These are phyloP conservation scores for Alternaria hordeiaustralica DNA, from an alignment of 2,329 filamentous ascomycete species.

Conservation along the genomic window DNA sequence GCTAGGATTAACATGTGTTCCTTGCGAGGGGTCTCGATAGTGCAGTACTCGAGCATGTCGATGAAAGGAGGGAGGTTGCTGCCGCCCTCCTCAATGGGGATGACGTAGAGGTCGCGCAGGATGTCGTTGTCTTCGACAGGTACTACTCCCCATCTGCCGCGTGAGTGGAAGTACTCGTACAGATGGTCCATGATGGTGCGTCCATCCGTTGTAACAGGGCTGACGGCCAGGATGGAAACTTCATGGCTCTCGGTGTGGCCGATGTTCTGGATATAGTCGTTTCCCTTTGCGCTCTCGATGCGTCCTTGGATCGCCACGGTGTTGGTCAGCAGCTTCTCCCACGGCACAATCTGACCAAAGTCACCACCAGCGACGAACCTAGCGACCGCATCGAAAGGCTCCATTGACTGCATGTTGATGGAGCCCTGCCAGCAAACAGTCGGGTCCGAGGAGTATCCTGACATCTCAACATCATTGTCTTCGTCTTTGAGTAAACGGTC, in stretches of 20 bases:
- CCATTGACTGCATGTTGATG: constrained; percentile 73
- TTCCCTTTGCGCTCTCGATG: constrained; percentile 81
- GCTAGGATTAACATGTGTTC: constrained; percentile 83
- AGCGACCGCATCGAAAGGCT: constrained; percentile 77
- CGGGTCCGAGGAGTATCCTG: constrained; percentile 73
- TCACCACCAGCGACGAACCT: constrained; percentile 86
- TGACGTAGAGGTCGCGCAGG: constrained; percentile 88
- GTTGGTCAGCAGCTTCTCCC: constrained; percentile 76
- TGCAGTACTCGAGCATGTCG: constrained; percentile 84
- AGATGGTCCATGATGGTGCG: constrained; percentile 73
- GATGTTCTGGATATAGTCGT: constrained; percentile 88
- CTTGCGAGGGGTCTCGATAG: constrained; percentile 72
- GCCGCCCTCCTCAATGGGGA: constrained; percentile 79
- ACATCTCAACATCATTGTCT: constrained; percentile 79
- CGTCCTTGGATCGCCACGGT: constrained; percentile 76
- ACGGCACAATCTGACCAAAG: constrained; percentile 69
- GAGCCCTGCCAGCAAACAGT: constrained; percentile 63
- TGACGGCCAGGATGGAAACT: constrained; percentile 78
- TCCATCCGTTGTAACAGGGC: constrained; percentile 64
- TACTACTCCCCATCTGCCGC: constrained; percentile 86
- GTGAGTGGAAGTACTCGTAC: constrained; percentile 85
- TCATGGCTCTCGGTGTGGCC: constrained; percentile 84
- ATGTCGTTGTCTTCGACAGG: constrained; percentile 68
- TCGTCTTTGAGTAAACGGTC: constrained; percentile 86
- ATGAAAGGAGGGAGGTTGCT: constrained; percentile 80